phyloP scores from a whole-genome alignment of 176 grass and related monocot species.

The Coix lacrymajobi region DNA sequence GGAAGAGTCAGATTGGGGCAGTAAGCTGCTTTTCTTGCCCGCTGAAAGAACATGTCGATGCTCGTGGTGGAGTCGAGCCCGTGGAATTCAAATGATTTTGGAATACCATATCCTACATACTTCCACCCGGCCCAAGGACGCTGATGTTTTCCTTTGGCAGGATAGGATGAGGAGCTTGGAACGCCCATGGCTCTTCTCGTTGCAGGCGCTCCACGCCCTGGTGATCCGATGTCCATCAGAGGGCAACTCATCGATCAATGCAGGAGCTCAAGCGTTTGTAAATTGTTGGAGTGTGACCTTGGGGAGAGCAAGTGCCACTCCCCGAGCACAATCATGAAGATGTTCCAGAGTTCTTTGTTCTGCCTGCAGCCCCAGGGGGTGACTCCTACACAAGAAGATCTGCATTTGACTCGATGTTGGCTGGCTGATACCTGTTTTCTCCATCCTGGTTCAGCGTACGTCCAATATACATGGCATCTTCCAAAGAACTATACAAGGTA shows the following conservation, averaged over 20 bases:
- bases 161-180: conserved; percentile 83
- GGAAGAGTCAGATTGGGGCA: conserved; percentile 74
- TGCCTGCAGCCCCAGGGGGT: conserved; percentile 93
- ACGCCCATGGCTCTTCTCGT: conserved; percentile 79
- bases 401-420: conserved; percentile 87
- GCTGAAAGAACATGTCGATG: conserved; percentile 90
- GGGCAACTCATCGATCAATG: conserved; percentile 83
- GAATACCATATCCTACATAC: conserved; percentile 81
- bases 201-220: conserved; percentile 85
- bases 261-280: conserved; percentile 65
- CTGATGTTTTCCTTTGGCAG: conserved; percentile 81
- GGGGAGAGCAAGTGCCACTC: conserved; percentile 91
- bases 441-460: conserved; percentile 88
- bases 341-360: conserved; percentile 93
- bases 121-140: conserved; percentile 84
- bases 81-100: conserved; percentile 91
- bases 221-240: conserved; percentile 76
- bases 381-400: conserved; percentile 92
- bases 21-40: conserved; percentile 79
- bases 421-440: conserved; percentile 96
- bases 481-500: conserved; percentile 87
- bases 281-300: conserved; percentile 85
- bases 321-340: conserved; percentile 81
- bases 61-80: conserved; percentile 90
- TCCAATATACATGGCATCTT: conserved; percentile 94